Evolutionary conservation across 2,329 filamentous ascomycete genomes (phyloP).

Genomic region (Pseudocercospora macadamiae): DNA sequence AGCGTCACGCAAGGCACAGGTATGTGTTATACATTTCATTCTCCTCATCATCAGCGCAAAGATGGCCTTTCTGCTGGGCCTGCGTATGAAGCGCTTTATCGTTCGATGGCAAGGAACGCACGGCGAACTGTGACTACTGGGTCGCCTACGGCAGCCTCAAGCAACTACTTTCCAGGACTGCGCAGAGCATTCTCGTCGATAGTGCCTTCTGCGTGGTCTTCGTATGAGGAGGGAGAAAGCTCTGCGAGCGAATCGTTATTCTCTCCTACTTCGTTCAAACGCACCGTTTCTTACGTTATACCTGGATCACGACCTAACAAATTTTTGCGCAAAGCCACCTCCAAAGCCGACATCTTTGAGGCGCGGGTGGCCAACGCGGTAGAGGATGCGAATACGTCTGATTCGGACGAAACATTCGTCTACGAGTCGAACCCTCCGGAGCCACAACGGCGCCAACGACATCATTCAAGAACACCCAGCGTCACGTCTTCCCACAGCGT

Average conservation of each 20-base stretch:
- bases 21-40: conserved; percentile 52
- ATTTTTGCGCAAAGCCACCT: conserved; percentile 65
- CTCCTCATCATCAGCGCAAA: conserved; percentile 11
- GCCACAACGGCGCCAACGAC: conserved; percentile 65
- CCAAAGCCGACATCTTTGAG: conserved; percentile 97
- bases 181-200: conserved; percentile 4
- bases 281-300: conserved; percentile 22
- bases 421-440: conserved; percentile 93
- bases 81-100: conserved; percentile 11
- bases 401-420: conserved; percentile 97
- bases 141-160: background rate
- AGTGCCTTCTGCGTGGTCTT: background rate
- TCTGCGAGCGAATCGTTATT: conserved; percentile 3
- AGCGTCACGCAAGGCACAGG: conserved; percentile 71
- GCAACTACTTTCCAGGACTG: conserved; percentile 3
- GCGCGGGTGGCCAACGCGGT: conserved; percentile 95
- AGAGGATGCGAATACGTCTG: conserved; percentile 92
- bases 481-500: conserved; percentile 79
- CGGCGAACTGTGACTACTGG: background rate
- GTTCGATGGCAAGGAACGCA: background rate
- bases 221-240: background rate
- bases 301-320: conserved; percentile 33
- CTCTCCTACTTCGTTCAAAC: conserved; percentile 8
- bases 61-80: background rate
- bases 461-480: conserved; percentile 93